Conservation (phyloP, 164 flowering plant genomes). For the Buxus sempervirens region DNA sequence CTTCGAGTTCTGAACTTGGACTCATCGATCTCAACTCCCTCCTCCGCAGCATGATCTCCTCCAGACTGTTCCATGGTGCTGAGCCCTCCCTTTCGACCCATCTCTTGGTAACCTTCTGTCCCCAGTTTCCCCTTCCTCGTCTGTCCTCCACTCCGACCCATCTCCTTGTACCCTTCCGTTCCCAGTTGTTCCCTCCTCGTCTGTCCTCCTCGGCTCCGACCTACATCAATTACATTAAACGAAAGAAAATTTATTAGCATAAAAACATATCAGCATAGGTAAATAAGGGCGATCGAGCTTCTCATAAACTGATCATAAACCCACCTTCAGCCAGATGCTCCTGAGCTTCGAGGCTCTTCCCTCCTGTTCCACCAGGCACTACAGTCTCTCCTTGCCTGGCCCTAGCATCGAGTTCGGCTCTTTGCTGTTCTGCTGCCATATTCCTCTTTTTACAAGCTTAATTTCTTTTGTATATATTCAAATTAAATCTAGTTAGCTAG, state of each 20-base stretch:
- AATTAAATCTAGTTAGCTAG: too few species aligned
- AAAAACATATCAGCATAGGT: background rate
- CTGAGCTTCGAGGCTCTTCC: conserved; percentile 83
- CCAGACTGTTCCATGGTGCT: conserved; percentile 66
- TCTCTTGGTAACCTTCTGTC: conserved; percentile 57
- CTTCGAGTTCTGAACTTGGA: conserved; percentile 40
- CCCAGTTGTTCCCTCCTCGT: too few species aligned
- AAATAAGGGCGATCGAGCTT: background rate
- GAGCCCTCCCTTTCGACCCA: conserved; percentile 70
- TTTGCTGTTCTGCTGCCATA: conserved; percentile 42
- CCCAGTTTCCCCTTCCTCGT: conserved; percentile 56
- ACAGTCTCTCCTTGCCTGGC: conserved; percentile 79
- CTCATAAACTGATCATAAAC: background rate
- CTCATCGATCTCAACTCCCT: conserved; percentile 65
- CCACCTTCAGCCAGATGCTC: conserved; percentile 80
- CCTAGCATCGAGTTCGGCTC: conserved; percentile 53
- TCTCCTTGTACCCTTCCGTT: too few species aligned
- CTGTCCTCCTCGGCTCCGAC: conserved; percentile 60
- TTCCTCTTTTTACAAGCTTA: background rate
- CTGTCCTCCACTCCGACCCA: conserved; percentile 72
- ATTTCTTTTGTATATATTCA: too few species aligned
- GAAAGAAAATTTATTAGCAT: too few species aligned
- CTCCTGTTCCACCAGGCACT: conserved; percentile 76
- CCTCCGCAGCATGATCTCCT: conserved; percentile 52
- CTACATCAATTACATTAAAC: conserved; percentile 17